Percentiles rank a stretch among this genome's conserved stretches.
phyloP scores from a whole-genome alignment of 495 filamentous ascomycete genomes.

The Diplogelasinospora grovesii region DNA sequence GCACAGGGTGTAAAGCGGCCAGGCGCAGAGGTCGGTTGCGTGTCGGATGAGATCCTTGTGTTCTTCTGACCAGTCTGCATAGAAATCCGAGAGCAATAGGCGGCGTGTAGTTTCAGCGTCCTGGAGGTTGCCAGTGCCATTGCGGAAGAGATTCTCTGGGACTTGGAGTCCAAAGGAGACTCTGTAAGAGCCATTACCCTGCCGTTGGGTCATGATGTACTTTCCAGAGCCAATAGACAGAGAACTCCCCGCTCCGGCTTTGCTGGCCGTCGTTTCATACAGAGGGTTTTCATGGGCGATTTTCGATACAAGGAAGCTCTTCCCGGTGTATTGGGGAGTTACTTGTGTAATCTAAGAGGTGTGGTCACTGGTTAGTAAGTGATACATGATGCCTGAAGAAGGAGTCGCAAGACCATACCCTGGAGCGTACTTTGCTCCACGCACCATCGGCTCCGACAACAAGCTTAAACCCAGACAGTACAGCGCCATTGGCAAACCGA shows the following conservation, averaged over 20 bases:
- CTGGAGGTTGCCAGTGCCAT: slow-evolving; percentile 9
- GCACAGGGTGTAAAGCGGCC: slow-evolving; percentile 23
- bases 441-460: slow-evolving; percentile 32
- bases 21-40: slow-evolving; percentile 21
- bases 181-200: slow-evolving; percentile 24
- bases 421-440: slow-evolving; percentile 26
- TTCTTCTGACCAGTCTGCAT: slow-evolving; percentile 20
- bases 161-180: slow-evolving; percentile 21
- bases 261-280: slow-evolving; percentile 11
- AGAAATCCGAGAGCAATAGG: slow-evolving; percentile 18
- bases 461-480: slow-evolving; percentile 19
- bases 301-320: slow-evolving; percentile 20
- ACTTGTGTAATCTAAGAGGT: slow-evolving; percentile 20
- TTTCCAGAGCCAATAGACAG: slow-evolving; percentile 15
- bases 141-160: slow-evolving; percentile 14
- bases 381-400: background rate
- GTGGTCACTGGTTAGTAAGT: background rate
- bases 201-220: slow-evolving; percentile 19
- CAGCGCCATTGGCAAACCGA: slow-evolving; percentile 21
- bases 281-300: slow-evolving; percentile 17
- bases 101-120: slow-evolving; percentile 11
- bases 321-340: slow-evolving; percentile 24
- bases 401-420: slow-evolving; percentile 12
- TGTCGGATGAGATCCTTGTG: slow-evolving; percentile 20
- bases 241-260: slow-evolving; percentile 14